Base-by-base conservation (phyloP, 768 basidiomycete species). In the Termitomyces sp. region DNA sequence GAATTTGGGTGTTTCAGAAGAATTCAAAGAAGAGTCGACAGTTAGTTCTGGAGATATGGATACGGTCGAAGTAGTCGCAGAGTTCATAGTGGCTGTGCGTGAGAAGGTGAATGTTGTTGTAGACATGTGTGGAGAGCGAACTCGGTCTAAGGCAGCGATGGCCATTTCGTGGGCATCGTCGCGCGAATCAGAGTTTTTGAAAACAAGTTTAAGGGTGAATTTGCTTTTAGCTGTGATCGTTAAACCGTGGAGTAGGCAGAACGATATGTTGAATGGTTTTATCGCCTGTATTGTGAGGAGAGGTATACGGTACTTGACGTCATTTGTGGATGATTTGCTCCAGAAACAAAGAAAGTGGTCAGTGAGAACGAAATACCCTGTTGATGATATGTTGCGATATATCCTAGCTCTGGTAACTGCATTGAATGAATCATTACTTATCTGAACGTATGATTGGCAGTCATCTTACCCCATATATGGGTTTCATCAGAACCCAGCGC, bases 191-290 rank as follows among this genome's bases (percentile, higher is more conserved):
- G 65, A 61, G 1, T 70, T 72, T 64, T 73, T 75, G 69, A 87
- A 86, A 26, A 79, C 73, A 60, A 87, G 78, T n/a, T 70, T 70
- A 28, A 84, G 63, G 54, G 80, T 75, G 3, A 69, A 58, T 50
- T 78, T 77, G n/a, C 79, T 81, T 33, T 77, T 73, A 10, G 84
- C 70, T 50, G 77, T 70, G 12, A 86, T 63, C 6, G 72, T 64
- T 51, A 85, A 63, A 6, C 79, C 81, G 59, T 72, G 65, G 4
- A 69, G 58, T 40, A 67, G 70, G 38, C 70, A 61, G 33, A 70
- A 58, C 8, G 65, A 56, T 46, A 69, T 44, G n/a, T 65, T 66
- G 50, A 77, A 73, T 2, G 71, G 63, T 49, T 71, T 73, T 14
- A 78, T 77, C 38, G 68, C 63, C 56, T 77, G 77, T 60, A 86